Percentiles rank a stretch among this genome's conserved stretches.
Evolutionary conservation across 768 basidiomycete genomes (phyloP).

Genomic region (Tephrocybe sp.): DNA sequence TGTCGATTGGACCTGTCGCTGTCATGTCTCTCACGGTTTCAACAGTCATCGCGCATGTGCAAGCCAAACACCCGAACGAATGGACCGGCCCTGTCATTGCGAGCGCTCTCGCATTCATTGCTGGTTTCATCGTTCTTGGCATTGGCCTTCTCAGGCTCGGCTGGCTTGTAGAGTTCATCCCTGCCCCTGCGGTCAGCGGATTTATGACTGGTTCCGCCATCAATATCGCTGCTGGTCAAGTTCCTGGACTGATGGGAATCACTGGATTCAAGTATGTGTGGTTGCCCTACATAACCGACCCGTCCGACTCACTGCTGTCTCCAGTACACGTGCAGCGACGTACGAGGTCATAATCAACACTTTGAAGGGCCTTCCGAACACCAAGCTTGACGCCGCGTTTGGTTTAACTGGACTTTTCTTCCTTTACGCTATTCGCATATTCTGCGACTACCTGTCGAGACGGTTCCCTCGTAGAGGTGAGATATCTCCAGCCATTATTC

Average conservation of each 20-base stretch:
- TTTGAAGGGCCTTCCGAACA: constrained; percentile 74
- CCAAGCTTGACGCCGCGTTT: constrained; percentile 84
- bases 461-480: constrained; percentile 65
- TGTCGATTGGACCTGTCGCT: constrained; percentile 98
- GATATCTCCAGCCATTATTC: constrained; percentile 15
- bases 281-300: background rate
- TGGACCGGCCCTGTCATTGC: constrained; percentile 79
- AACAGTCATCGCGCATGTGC: constrained; percentile 73
- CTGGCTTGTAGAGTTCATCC: constrained; percentile 95
- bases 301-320: constrained; percentile 11
- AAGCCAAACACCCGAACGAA: constrained; percentile 48
- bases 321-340: constrained; percentile 80
- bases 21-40: constrained; percentile 93
- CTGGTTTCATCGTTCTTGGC: constrained; percentile 88
- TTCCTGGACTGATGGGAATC: constrained; percentile 89
- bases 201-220: constrained; percentile 99
- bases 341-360: constrained; percentile 93
- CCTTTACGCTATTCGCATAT: constrained; percentile 68
- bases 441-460: constrained; percentile 48
- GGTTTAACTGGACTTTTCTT: constrained; percentile 74
- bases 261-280: constrained; percentile 72
- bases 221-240: constrained; percentile 84
- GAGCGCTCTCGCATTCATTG: constrained; percentile 79
- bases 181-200: constrained; percentile 78
- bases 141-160: constrained; percentile 90